phyloP scores from a whole-genome alignment of 1,139 yeast species.

The Sugiyamaella paludigena region DNA sequence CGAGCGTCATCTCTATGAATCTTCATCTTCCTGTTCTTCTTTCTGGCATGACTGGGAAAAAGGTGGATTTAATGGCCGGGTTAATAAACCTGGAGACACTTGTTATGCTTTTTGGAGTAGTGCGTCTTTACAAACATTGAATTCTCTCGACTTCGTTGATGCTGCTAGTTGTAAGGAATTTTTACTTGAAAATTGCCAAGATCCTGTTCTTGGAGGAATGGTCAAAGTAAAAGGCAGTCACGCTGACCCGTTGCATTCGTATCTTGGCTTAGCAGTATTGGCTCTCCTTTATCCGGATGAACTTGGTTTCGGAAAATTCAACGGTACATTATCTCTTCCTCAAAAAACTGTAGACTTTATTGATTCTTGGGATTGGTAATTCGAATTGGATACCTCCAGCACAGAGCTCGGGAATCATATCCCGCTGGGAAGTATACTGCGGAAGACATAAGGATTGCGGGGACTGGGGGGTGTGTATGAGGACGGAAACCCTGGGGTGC shows the following conservation, averaged over 20 bases:
- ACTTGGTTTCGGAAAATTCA: slow-evolving; percentile 23
- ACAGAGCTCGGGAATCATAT: too few relatives aligned
- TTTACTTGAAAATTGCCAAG: slow-evolving; percentile 61
- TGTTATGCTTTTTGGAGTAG: slow-evolving; percentile 91
- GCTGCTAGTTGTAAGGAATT: slow-evolving; percentile 43
- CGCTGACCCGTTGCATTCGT: slow-evolving; percentile 52
- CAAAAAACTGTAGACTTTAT: slow-evolving; percentile 18
- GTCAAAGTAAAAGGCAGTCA: slow-evolving; percentile 59
- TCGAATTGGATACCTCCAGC: too few relatives aligned
- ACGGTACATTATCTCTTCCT: slow-evolving; percentile 29
- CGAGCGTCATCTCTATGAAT: background rate
- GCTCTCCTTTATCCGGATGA: slow-evolving; percentile 24
- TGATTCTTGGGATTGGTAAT: slow-evolving; percentile 13
- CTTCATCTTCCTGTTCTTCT: slow-evolving; percentile 33
- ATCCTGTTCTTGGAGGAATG: slow-evolving; percentile 73
- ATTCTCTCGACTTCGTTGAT: slow-evolving; percentile 40
- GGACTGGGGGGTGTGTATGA: too few relatives aligned
- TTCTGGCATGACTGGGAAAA: slow-evolving; percentile 44
- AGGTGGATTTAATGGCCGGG: slow-evolving; percentile 90
- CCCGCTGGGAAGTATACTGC: too few relatives aligned
- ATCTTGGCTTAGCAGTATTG: slow-evolving; percentile 40
- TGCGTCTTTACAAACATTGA: slow-evolving; percentile 54
- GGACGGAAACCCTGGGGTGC: too few relatives aligned
- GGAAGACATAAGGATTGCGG: too few relatives aligned
- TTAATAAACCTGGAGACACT: slow-evolving; percentile 80